Evolutionary conservation across 306 rosid genomes (phyloP), one percentile per base, ranked within the genome.

Genomic region (Gastrolobium villosum): DNA sequence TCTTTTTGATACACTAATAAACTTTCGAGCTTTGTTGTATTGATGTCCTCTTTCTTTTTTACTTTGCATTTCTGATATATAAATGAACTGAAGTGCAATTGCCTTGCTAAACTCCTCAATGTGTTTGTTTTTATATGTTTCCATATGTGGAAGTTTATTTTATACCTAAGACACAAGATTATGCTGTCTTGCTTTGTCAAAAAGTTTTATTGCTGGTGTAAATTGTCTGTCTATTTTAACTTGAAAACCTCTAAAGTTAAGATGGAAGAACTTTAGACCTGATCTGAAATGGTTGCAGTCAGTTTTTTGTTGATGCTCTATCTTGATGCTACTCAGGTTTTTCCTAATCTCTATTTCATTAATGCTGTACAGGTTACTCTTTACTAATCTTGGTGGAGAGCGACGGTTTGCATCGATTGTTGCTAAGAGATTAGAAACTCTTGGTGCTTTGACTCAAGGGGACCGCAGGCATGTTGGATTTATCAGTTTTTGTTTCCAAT

Each of bases 361-460:
- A 76, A 73, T 82, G 45, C 60, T 72, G 74, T 84, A 84, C 89
- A 95, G 99, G 92, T 83, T 95, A 82, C 93, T 95, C 53, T 93
- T 95, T 82, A 91, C 98, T 57, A 88, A 88, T 86, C 99, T 95
- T 74, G 99, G 98, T 44, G 99, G 99, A 66, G 99, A 95, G 69
- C 88, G 99, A 48, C 87, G 99, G 53, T 95, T 95, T 90, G 99
- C 99, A 77, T 95, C 99, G 41, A 91, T 95, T 84, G 99, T 95
- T 84, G 98, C 99, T 39, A 95, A 93, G 88, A 91, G 99, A 92
- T 85, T 96, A 78, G 93, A 88, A 84, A 88, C 99, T 71, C 99
- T 96, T 74, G 98, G 99, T 54, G 99, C 99, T 77, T 85, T 96
- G 81, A 96, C 99, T 41, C 99, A 96, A 83, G 99, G 99, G 73